Evolutionary conservation across 2,329 filamentous ascomycete genomes (phyloP).

Genomic region (Arachnopeziza araneosa): DNA sequence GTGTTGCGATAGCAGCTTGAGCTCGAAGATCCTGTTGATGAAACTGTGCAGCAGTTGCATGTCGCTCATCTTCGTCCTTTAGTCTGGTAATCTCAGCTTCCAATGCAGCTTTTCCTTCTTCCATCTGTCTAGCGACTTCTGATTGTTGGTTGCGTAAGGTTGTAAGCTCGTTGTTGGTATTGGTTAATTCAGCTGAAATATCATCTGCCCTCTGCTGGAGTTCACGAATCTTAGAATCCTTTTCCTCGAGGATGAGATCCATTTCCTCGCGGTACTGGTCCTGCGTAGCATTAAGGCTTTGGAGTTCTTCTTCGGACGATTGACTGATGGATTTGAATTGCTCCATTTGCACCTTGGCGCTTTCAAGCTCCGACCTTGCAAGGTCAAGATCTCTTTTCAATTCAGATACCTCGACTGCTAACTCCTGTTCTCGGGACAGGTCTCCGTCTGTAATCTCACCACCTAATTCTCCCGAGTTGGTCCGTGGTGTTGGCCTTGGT

Average conservation of each 20-base stretch:
- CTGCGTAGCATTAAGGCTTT: constrained; percentile 71
- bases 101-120: constrained; percentile 75
- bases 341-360: constrained; percentile 73
- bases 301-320: constrained; percentile 78
- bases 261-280: constrained; percentile 87
- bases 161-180: constrained; percentile 77
- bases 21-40: constrained; percentile 89
- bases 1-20: constrained; percentile 87
- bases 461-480: constrained; percentile 30
- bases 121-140: constrained; percentile 63
- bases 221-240: constrained; percentile 73
- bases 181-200: constrained; percentile 72
- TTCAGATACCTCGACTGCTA: constrained; percentile 78
- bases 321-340: constrained; percentile 87
- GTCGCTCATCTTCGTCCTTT: constrained; percentile 77
- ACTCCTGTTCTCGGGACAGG: constrained; percentile 66
- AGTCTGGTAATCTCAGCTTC: constrained; percentile 75
- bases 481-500: constrained; percentile 65
- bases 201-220: constrained; percentile 80
- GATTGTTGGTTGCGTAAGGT: constrained; percentile 74
- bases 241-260: constrained; percentile 67
- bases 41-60: constrained; percentile 72
- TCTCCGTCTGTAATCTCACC: constrained; percentile 40
- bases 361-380: constrained; percentile 72
- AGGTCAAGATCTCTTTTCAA: constrained; percentile 83